Evolutionary conservation across 345 rosid genomes (phyloP).

Genomic region (Aquilaria malaccensis): DNA sequence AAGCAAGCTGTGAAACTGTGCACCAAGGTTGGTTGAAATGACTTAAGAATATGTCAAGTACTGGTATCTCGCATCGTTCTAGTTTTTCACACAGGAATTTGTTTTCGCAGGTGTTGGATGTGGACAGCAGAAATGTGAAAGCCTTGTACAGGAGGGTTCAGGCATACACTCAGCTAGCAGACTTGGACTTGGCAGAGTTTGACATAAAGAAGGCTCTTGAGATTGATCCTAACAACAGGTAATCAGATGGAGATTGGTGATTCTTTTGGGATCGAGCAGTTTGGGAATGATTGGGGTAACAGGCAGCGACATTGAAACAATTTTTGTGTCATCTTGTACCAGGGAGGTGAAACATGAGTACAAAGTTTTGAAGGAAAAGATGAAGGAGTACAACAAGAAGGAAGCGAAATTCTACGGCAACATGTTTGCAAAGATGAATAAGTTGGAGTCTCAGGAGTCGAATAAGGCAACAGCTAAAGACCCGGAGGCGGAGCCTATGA

Average conservation of each 20-base stretch:
- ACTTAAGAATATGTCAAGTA: background rate
- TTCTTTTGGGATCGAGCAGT: background rate
- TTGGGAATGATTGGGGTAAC: no score
- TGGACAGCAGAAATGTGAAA: conserved; percentile 61
- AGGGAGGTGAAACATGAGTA: conserved; percentile 92
- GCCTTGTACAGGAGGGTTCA: conserved; percentile 79
- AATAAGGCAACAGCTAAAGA: conserved; percentile 21
- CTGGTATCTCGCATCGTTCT: background rate
- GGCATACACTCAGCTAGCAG: conserved; percentile 60
- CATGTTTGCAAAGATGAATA: conserved; percentile 70
- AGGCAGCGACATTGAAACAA: no score
- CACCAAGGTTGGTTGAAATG: conserved; percentile 42
- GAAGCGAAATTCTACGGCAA: conserved; percentile 81
- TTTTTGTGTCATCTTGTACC: background rate
- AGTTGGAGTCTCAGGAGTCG: conserved; percentile 22
- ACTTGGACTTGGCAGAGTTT: conserved; percentile 74
- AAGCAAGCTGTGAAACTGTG: conserved; percentile 73
- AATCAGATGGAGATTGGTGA: background rate
- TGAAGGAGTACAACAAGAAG: conserved; percentile 77
- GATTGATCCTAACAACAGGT: conserved; percentile 78
- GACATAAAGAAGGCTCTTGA: conserved; percentile 82
- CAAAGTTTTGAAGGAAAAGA: conserved; percentile 63
- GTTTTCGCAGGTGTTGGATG: conserved; percentile 48
- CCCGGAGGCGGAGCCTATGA: conserved; percentile 24
- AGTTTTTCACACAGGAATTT: background rate